Conservation (phyloP, 2,329 filamentous ascomycete species). For the Penicillium sp. region DNA sequence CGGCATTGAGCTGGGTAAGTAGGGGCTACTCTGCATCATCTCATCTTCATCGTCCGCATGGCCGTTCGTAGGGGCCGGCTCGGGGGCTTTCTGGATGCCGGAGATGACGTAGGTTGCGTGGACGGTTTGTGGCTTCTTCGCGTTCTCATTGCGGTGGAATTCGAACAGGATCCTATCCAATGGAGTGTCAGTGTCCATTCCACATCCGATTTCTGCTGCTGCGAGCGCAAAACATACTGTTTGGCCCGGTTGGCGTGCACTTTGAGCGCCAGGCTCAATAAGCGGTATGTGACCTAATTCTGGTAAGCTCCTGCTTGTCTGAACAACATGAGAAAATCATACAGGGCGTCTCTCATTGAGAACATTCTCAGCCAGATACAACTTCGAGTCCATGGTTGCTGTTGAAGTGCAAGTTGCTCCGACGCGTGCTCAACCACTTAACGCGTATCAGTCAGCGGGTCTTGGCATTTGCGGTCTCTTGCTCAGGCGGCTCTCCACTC, state of each 20-base stretch:
- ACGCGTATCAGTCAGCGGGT: constrained; percentile 46
- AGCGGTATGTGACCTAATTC: constrained; percentile 77
- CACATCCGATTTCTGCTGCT: neutral
- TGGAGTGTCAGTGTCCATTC: constrained; percentile 12
- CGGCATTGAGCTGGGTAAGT: constrained; percentile 66
- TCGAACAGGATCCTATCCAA: constrained; percentile 74
- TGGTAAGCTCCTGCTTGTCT: constrained; percentile 4
- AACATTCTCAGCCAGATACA: constrained; percentile 72
- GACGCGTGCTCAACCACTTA: constrained; percentile 43
- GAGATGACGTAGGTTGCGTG: constrained; percentile 90
- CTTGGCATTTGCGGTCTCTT: constrained; percentile 33
- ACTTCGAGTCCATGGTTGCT: constrained; percentile 59
- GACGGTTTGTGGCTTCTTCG: constrained; percentile 69
- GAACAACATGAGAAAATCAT: constrained; percentile 30
- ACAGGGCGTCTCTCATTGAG: constrained; percentile 74
- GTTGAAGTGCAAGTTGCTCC: constrained; percentile 14
- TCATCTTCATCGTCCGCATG: constrained; percentile 64
- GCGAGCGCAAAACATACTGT: constrained; percentile 60
- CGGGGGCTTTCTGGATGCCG: constrained; percentile 58
- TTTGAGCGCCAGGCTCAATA: constrained; percentile 77
- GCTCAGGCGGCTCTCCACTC: constrained; percentile 9
- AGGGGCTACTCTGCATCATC: constrained; percentile 63
- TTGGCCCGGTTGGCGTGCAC: constrained; percentile 87
- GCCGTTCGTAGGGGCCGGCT: constrained; percentile 39
- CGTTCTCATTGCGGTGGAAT: constrained; percentile 76